Evolutionary conservation across 2,329 filamentous ascomycete genomes (phyloP).

Genomic region (Colletotrichum australisinense): DNA sequence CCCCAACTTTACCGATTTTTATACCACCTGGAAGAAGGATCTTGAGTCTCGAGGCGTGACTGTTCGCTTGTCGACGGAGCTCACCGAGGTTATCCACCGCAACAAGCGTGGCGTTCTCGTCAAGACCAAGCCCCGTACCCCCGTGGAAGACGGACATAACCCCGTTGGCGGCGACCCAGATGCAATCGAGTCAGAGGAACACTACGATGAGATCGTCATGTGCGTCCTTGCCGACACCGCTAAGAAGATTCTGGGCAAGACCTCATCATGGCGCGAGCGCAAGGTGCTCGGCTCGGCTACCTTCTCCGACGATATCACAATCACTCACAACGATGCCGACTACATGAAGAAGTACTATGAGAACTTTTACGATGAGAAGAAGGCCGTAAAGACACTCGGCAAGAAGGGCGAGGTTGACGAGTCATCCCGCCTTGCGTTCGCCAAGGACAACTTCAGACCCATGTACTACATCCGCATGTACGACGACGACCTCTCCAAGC

Average conservation of each 20-base stretch:
- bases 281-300: constrained; percentile 74
- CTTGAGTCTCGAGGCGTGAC: constrained; percentile 64
- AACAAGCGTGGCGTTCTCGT: constrained; percentile 63
- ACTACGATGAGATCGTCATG: constrained; percentile 72
- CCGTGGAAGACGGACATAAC: constrained; percentile 44
- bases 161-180: constrained; percentile 52
- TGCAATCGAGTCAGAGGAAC: constrained; percentile 65
- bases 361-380: constrained; percentile 61
- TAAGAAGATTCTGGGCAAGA: constrained; percentile 66
- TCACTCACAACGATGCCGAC: constrained; percentile 71
- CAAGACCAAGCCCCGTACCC: constrained; percentile 53
- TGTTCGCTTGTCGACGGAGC: constrained; percentile 65
- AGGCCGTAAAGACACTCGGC: constrained; percentile 50
- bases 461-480: constrained; percentile 74
- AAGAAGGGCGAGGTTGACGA: constrained; percentile 53
- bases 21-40: constrained; percentile 66
- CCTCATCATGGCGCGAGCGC: constrained; percentile 67
- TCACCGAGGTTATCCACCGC: constrained; percentile 61
- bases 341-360: constrained; percentile 77
- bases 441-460: constrained; percentile 62
- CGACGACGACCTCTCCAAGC: constrained; percentile 61
- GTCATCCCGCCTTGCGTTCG: constrained; percentile 51
- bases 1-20: constrained; percentile 68
- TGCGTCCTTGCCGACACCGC: constrained; percentile 72
- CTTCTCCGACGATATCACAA: constrained; percentile 74